Percentiles rank a stretch among this genome's conserved stretches.
phyloP scores from a whole-genome alignment of 2,329 filamentous ascomycete species.

The Aspergillus oerlinghausenensis region DNA sequence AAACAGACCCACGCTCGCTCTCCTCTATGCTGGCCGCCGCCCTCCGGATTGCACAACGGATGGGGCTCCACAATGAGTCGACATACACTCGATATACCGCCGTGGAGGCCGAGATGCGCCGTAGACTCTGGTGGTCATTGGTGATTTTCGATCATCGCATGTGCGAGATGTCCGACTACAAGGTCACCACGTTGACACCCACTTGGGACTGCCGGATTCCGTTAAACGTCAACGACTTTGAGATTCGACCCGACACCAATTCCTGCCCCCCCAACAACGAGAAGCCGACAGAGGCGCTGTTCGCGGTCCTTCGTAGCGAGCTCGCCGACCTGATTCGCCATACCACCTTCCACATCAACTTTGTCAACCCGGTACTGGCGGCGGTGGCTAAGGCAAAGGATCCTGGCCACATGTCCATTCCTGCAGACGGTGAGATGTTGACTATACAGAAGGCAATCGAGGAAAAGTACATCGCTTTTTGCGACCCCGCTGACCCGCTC shows the following conservation, averaged over 20 bases:
- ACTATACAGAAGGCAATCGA: conserved; percentile 41
- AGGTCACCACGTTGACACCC: conserved; percentile 32
- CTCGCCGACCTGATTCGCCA: conserved; percentile 40
- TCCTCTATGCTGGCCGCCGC: conserved; percentile 62
- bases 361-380: conserved; percentile 39
- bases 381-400: no score
- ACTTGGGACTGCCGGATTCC: conserved; percentile 43
- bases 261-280: conserved; percentile 22
- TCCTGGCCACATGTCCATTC: no score
- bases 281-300: conserved; percentile 39
- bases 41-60: conserved; percentile 62
- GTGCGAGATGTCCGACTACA: conserved; percentile 59
- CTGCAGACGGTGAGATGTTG: no score
- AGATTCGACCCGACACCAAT: conserved; percentile 39
- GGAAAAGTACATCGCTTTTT: conserved; percentile 42
- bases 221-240: conserved; percentile 41
- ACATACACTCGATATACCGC: conserved; percentile 40
- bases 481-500: conserved; percentile 39
- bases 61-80: conserved; percentile 64
- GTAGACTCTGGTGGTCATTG: conserved; percentile 69
- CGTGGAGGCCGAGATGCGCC: conserved; percentile 65
- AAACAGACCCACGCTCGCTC: conserved; percentile 54
- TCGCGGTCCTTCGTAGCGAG: conserved; percentile 42
- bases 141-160: conserved; percentile 65
- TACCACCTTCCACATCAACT: conserved; percentile 43